A percentile compares a stretch with the other conserved stretches of the same genome.
Evolutionary conservation across 768 basidiomycete species (phyloP).

Genomic region (Russula emetica): DNA sequence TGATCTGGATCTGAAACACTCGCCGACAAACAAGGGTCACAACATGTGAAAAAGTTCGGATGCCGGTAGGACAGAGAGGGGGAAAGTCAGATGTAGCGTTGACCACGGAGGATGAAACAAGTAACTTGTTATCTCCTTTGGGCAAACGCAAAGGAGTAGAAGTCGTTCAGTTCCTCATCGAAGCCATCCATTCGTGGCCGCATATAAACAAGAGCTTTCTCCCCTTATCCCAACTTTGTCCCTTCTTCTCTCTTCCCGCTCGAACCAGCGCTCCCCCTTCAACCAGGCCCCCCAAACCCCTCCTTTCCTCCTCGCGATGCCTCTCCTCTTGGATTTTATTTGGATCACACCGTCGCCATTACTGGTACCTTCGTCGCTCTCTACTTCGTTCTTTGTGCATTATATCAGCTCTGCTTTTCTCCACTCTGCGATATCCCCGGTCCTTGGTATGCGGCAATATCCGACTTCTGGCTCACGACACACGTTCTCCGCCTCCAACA

Average conservation of each 20-base stretch:
- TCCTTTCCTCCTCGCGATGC: constrained; percentile 20
- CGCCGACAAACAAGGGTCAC: background rate
- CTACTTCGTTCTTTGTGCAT: constrained; percentile 29
- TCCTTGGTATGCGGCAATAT: constrained; percentile 72
- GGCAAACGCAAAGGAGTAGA: constrained; percentile 10
- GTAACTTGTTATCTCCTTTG: constrained; percentile 17
- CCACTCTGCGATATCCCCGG: constrained; percentile 70
- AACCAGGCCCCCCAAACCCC: constrained; percentile 3
- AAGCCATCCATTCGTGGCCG: background rate
- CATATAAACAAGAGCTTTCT: constrained; percentile 21
- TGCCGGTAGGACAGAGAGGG: background rate
- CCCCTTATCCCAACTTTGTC: background rate
- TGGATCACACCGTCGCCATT: constrained; percentile 23
- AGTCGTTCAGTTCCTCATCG: constrained; percentile 8
- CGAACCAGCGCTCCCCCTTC: constrained; percentile 11
- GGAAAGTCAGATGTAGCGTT: background rate
- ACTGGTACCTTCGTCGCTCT: constrained; percentile 22
- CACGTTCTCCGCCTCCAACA: constrained; percentile 66
- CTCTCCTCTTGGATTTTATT: constrained; percentile 22
- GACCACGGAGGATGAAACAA: background rate
- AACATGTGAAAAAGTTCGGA: background rate
- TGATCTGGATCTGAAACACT: background rate
- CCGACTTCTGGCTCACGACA: constrained; percentile 61
- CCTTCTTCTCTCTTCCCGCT: background rate
- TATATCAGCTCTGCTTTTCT: constrained; percentile 51